Percentiles rank a stretch among this genome's conserved stretches.
Conservation (phyloP, 257 asterid species). For the Solanum piurae region DNA sequence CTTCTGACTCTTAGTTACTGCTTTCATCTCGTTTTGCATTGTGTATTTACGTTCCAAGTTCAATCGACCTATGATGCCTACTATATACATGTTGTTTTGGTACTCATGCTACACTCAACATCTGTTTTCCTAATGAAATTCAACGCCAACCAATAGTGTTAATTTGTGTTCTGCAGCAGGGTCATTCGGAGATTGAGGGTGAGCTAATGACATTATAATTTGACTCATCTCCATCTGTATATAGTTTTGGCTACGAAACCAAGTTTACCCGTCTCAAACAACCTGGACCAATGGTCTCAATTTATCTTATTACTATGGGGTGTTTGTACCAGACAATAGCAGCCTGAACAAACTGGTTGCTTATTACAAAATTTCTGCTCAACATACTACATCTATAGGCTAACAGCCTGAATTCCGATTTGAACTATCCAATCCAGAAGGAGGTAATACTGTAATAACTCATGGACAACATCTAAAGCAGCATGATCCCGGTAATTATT, state of each 20-base stretch:
- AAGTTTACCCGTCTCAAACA: neutral
- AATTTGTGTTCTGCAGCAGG: too few relatives aligned
- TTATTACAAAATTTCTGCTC: neutral
- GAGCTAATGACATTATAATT: too few relatives aligned
- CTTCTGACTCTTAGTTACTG: too few relatives aligned
- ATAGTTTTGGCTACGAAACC: neutral
- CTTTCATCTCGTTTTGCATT: too few relatives aligned
- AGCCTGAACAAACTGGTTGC: neutral
- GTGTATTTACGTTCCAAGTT: too few relatives aligned
- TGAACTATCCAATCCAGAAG: neutral
- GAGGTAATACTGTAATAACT: neutral
- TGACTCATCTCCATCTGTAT: too few relatives aligned
- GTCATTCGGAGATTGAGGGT: too few relatives aligned
- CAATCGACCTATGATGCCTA: too few relatives aligned
- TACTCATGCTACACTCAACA: too few relatives aligned
- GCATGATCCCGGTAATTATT: constrained; percentile 4
- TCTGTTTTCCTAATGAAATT: too few relatives aligned
- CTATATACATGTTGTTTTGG: too few relatives aligned
- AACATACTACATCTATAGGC: neutral
- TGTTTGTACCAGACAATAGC: neutral
- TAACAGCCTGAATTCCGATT: neutral
- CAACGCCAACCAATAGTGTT: too few relatives aligned
- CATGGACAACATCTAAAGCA: neutral
- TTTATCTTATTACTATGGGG: neutral
- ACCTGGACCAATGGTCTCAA: neutral